phyloP scores from a whole-genome alignment of 1,139 yeast genomes.

The Suhomyces bolitotheri region DNA sequence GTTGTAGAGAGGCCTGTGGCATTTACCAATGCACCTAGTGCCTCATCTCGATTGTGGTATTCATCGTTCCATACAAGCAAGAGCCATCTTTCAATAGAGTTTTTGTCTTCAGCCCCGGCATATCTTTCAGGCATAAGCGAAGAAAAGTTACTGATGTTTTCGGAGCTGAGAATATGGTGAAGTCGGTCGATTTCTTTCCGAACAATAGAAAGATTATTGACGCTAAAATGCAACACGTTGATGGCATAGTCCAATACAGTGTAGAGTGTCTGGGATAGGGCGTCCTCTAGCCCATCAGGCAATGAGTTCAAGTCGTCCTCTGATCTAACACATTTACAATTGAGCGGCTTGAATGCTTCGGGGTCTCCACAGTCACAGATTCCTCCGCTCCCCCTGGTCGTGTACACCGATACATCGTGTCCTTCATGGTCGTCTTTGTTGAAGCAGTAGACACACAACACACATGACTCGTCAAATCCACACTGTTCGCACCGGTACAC shows the following conservation, averaged over 20 bases:
- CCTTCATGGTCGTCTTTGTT: constrained; percentile 64
- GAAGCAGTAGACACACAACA: constrained; percentile 68
- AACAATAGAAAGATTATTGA: constrained; percentile 37
- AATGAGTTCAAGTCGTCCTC: constrained; percentile 1
- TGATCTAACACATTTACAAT: constrained; percentile 46
- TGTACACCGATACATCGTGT: constrained; percentile 59
- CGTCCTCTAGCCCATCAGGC: constrained; percentile 13
- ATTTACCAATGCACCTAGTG: constrained; percentile 41
- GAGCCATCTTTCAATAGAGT: constrained; percentile 36
- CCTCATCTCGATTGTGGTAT: constrained; percentile 56
- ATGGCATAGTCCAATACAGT: constrained; percentile 50
- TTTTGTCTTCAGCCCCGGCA: constrained; percentile 30
- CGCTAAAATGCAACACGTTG: constrained; percentile 43
- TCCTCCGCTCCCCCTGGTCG: constrained; percentile 56
- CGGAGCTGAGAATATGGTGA: constrained; percentile 20
- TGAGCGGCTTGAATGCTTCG: constrained; percentile 67
- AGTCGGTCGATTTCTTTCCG: neutral
- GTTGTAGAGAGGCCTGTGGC: constrained; percentile 30
- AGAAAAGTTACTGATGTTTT: constrained; percentile 29
- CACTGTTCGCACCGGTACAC: constrained; percentile 66
- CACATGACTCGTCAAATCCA: constrained; percentile 75
- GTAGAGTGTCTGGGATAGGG: constrained; percentile 33
- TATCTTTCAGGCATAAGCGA: constrained; percentile 32
- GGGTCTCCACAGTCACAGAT: constrained; percentile 93
- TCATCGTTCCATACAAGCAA: constrained; percentile 75